These are phyloP conservation scores for Papiliotrema fonsecae DNA, from an alignment of 1,284 basidiomycete species.

Conservation along the genomic window DNA sequence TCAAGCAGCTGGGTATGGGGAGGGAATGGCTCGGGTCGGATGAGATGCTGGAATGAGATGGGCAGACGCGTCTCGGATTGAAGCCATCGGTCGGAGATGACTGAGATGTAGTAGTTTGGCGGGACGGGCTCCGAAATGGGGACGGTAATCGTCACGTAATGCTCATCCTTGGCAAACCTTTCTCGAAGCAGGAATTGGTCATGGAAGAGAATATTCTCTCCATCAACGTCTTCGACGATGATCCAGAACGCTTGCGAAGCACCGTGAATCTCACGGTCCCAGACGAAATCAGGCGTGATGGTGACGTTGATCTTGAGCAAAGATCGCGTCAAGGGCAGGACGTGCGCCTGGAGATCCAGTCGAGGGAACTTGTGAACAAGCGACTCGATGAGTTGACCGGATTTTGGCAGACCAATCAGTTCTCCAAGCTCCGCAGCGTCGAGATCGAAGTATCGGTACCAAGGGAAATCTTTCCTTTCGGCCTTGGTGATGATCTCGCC, in stretches of 20 bases:
- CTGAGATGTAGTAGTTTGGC: conserved; percentile 94
- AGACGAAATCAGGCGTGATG: conserved; percentile 91
- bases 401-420: conserved; percentile 86
- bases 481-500: conserved; percentile 83
- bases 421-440: conserved; percentile 87
- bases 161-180: conserved; percentile 86
- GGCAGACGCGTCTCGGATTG: conserved; percentile 91
- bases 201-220: conserved; percentile 90
- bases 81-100: conserved; percentile 93
- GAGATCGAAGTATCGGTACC: conserved; percentile 93
- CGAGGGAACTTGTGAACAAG: conserved; percentile 96
- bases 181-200: conserved; percentile 88
- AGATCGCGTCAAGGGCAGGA: conserved; percentile 86
- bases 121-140: conserved; percentile 96
- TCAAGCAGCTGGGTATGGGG: conserved; percentile 88
- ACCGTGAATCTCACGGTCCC: conserved; percentile 93
- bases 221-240: conserved; percentile 93
- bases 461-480: conserved; percentile 97
- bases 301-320: conserved; percentile 83
- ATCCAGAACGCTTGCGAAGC: conserved; percentile 85
- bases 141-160: conserved; percentile 88
- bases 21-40: conserved; percentile 95
- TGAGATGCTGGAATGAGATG: conserved; percentile 96
- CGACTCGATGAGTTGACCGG: conserved; percentile 86
- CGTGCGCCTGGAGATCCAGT: conserved; percentile 85